Evolutionary conservation across 1,284 basidiomycete genomes (phyloP).

Genomic region (Chondrostereum purpureum): DNA sequence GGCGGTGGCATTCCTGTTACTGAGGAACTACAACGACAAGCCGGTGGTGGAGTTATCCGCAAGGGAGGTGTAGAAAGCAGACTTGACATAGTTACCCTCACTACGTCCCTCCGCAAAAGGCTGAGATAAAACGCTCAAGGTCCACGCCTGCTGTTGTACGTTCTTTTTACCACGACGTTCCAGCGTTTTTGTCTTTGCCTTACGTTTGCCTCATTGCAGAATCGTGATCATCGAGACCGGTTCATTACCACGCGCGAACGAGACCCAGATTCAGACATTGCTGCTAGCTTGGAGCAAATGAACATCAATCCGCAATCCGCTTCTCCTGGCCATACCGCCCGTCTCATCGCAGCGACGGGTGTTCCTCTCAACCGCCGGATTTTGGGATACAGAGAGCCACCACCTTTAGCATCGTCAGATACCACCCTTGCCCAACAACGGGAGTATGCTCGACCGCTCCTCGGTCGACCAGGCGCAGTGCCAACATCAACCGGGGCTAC

Average conservation of each 20-base stretch:
- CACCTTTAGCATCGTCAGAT: conserved; percentile 63
- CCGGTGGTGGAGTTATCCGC: conserved; percentile 58
- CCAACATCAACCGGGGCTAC: conserved; percentile 54
- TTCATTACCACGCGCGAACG: conserved; percentile 65
- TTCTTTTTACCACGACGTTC: conserved; percentile 14
- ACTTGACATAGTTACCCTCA: conserved; percentile 62
- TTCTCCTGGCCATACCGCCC: conserved; percentile 71
- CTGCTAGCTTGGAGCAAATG: conserved; percentile 58
- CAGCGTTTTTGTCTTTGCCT: conserved; percentile 8
- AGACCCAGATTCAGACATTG: conserved; percentile 47
- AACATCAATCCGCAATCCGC: conserved; percentile 52
- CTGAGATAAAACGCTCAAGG: conserved; percentile 64
- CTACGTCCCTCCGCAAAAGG: conserved; percentile 46
- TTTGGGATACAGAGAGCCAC: conserved; percentile 72
- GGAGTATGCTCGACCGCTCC: conserved; percentile 66
- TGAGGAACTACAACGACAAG: conserved; percentile 53
- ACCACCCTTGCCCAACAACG: conserved; percentile 65
- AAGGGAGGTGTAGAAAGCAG: conserved; percentile 72
- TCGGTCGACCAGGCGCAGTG: conserved; percentile 56
- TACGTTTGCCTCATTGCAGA: conserved; percentile 17
- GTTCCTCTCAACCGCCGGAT: conserved; percentile 69
- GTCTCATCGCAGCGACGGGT: conserved; percentile 67
- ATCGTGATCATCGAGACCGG: conserved; percentile 53
- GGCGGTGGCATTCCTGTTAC: conserved; percentile 40
- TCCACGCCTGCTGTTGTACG: conserved; percentile 57